Base-by-base conservation (phyloP, 129 eudicot species). In the Flaveria brownii region DNA sequence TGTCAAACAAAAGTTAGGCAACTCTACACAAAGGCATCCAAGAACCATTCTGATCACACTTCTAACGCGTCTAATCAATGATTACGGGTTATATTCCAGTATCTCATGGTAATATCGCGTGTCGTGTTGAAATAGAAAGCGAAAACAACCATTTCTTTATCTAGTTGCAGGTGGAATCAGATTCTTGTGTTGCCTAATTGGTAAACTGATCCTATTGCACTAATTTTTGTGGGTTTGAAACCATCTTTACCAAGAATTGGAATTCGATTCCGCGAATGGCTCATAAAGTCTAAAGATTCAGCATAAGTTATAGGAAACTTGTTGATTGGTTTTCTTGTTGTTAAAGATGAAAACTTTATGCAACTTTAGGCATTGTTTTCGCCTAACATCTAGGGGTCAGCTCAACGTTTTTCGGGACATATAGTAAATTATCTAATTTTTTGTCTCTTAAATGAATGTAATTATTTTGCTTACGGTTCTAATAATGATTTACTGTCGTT, bases 1-100 rank as follows among this genome's bases (percentile, higher is more conserved):
- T 73, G 85, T 82, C 78, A 82, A 64, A 71, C 2, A 74, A 83
- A 73, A 69, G 82, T 79, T 69, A 61, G 78, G 81, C 71, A 70
- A 77, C 50, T 47, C 17, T 23, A 47, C 72, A 23, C 45, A 60
- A 75, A 56, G 71, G 56, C 72, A 70, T 57, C 70, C 28, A 46
- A 42, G 39, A 72, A 23, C 14, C 61, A 80, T 80, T 80, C 78
- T 20, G 9, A 25, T 80, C 74, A 80, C 79, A 72, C 74, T 52
- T 80, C 51, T 13, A 72, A 65, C 78, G 64, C 49, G 67, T 64
- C 45, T 62, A 25, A 50, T 11, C 73, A 61, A 61, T 45, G 75
- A 65, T 36, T 36, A 36, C 41, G 41, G 41, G 41, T 36, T 36
- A 36, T 84, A 84, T 84, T 71, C 52, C 49, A 10, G 13, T 45